Evolutionary conservation across 78 protist genomes (phyloP).

Genomic region (Dictyostelium capitatum): DNA sequence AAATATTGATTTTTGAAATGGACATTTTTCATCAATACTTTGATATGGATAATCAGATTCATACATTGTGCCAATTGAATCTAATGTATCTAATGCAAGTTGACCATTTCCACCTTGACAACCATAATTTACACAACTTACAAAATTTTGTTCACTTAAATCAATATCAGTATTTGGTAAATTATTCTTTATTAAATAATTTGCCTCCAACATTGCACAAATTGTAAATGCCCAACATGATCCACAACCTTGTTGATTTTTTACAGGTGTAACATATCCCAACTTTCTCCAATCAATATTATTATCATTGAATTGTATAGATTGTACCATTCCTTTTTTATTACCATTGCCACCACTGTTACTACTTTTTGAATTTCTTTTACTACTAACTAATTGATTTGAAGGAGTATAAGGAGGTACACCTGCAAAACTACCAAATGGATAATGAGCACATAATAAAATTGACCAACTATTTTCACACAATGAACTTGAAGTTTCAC

Average conservation of each 20-base stretch:
- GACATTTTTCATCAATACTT: not conserved
- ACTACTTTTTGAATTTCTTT: no score
- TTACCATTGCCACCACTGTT: no score
- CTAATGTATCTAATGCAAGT: not conserved
- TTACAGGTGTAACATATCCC: slow-evolving; percentile 77
- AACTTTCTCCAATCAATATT: slow-evolving; percentile 78
- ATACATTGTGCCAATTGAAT: slow-evolving; percentile 22
- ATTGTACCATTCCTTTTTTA: not conserved
- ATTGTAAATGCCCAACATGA: slow-evolving; percentile 28
- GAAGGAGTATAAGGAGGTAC: slow-evolving; percentile 28
- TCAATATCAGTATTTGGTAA: not conserved
- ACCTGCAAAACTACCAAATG: slow-evolving; percentile 44
- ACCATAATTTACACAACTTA: slow-evolving; percentile 43
- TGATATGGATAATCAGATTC: slow-evolving; percentile 3
- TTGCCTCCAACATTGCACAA: slow-evolving; percentile 13
- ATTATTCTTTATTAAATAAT: slow-evolving; percentile 24
- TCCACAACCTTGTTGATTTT: slow-evolving; percentile 66
- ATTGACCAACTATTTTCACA: not conserved
- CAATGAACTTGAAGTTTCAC: slow-evolving; percentile 30
- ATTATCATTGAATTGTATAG: not conserved
- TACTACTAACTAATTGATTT: no score
- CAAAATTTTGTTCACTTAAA: slow-evolving; percentile 50
- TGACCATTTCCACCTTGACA: slow-evolving; percentile 62
- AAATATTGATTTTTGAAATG: not conserved
- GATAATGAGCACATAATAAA: slow-evolving; percentile 53